Conservation (phyloP, 306 rosid species). For the Cicer arietinum region DNA sequence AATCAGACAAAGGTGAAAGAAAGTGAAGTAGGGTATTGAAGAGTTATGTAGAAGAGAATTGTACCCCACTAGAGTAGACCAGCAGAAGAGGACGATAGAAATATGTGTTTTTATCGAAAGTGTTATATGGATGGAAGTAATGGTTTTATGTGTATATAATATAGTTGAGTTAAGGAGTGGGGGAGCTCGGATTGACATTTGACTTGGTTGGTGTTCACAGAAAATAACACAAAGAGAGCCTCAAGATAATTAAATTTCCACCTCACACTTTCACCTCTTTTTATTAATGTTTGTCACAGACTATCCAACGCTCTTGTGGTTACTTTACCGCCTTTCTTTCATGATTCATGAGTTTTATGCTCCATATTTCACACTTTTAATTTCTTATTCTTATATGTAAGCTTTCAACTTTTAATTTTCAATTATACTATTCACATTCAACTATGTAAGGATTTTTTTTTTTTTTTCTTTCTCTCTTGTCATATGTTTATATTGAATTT, state of each 20-base stretch:
- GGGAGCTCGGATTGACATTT: conserved; percentile 39
- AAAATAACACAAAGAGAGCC: conserved; percentile 40
- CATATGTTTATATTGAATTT: no score
- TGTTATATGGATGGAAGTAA: neutral
- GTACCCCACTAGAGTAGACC: conserved; percentile 49
- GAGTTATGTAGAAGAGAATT: neutral
- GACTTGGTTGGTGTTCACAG: conserved; percentile 46
- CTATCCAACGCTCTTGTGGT: conserved; percentile 59
- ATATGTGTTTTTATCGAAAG: conserved; percentile 31
- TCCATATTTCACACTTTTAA: conserved; percentile 19
- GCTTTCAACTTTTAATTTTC: conserved; percentile 46
- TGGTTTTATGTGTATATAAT: conserved; percentile 4
- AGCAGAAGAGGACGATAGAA: conserved; percentile 44
- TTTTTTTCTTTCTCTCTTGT: no score
- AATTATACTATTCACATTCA: neutral
- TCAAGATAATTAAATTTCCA: conserved; percentile 42
- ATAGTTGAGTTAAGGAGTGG: conserved; percentile 27
- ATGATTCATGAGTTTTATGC: conserved; percentile 46
- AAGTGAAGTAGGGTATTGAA: conserved; percentile 40
- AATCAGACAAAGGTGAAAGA: conserved; percentile 44
- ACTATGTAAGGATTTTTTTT: neutral
- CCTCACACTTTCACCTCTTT: conserved; percentile 71
- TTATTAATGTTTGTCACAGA: conserved; percentile 81
- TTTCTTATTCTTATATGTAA: neutral
- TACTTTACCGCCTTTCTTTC: conserved; percentile 53